Evolutionary conservation across 2,329 filamentous ascomycete genomes (phyloP).

Genomic region (Neoscytalidium dimidiatum): DNA sequence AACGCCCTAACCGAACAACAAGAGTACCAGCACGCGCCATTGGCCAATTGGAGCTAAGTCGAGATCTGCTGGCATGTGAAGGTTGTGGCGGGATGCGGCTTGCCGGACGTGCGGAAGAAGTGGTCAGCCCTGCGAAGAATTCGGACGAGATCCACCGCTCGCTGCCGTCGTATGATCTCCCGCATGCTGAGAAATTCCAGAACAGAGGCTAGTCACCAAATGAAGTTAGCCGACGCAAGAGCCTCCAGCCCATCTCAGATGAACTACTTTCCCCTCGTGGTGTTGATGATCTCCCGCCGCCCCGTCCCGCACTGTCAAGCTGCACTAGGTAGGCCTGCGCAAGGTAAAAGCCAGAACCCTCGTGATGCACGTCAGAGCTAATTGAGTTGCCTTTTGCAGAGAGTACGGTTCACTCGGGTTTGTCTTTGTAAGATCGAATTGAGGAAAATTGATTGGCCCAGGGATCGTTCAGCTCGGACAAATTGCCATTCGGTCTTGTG

Average conservation of each 20-base stretch:
- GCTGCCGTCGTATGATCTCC: neutral
- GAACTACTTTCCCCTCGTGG: neutral
- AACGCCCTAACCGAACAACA: neutral
- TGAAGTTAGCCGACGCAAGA: constrained; percentile 8
- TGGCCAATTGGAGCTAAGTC: neutral
- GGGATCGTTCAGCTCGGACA: no score
- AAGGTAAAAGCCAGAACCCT: neutral
- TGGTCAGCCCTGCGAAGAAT: neutral
- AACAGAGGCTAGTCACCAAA: constrained; percentile 5
- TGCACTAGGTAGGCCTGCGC: neutral
- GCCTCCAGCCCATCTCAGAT: constrained; percentile 9
- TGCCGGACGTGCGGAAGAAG: neutral
- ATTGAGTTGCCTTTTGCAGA: neutral
- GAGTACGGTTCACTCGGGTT: no score
- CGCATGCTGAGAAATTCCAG: neutral
- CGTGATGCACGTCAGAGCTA: neutral
- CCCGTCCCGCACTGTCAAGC: neutral
- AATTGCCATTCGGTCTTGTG: no score
- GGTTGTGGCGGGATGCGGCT: neutral
- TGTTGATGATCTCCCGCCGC: constrained; percentile 15
- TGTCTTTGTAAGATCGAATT: no score
- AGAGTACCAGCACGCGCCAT: neutral
- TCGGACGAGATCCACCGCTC: constrained; percentile 1
- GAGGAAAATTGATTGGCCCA: no score
- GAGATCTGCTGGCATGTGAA: neutral